Evolutionary conservation across 768 basidiomycete species (phyloP).

Genomic region (Boletus rubescentipes): DNA sequence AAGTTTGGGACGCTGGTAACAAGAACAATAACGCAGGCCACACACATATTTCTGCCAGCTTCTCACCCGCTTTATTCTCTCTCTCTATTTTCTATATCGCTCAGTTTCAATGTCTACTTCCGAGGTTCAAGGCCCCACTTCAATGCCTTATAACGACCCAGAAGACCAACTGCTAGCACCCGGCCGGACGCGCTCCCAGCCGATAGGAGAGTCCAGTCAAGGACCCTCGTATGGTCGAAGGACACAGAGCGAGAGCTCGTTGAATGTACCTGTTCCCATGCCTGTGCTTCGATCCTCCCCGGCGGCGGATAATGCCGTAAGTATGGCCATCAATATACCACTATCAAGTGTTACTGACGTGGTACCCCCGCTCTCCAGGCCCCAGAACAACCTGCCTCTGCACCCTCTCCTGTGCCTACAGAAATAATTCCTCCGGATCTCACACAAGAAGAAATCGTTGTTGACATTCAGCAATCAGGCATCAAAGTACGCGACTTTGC

Average conservation of each 20-base stretch:
- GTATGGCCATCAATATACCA: neutral
- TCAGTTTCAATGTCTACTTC: constrained; percentile 19
- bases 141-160: constrained; percentile 7
- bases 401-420: constrained; percentile 34
- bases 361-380: constrained; percentile 1
- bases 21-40: constrained; percentile 15
- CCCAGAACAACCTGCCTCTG: constrained; percentile 14
- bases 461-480: constrained; percentile 29
- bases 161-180: constrained; percentile 11
- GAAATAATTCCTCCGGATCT: constrained; percentile 35
- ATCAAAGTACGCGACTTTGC: constrained; percentile 35
- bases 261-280: constrained; percentile 11
- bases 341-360: constrained; percentile 6
- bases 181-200: constrained; percentile 22
- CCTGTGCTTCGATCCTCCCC: constrained; percentile 6
- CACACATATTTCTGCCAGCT: neutral
- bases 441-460: constrained; percentile 34
- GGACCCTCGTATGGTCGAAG: constrained; percentile 20
- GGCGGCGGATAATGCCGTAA: constrained; percentile 28
- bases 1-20: constrained; percentile 6
- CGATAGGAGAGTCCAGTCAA: constrained; percentile 26
- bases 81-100: neutral
- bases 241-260: constrained; percentile 26
- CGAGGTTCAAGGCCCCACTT: constrained; percentile 19
- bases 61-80: neutral